phyloP scores from a whole-genome alignment of 495 filamentous ascomycete species.

The Talaromyces ruber region DNA sequence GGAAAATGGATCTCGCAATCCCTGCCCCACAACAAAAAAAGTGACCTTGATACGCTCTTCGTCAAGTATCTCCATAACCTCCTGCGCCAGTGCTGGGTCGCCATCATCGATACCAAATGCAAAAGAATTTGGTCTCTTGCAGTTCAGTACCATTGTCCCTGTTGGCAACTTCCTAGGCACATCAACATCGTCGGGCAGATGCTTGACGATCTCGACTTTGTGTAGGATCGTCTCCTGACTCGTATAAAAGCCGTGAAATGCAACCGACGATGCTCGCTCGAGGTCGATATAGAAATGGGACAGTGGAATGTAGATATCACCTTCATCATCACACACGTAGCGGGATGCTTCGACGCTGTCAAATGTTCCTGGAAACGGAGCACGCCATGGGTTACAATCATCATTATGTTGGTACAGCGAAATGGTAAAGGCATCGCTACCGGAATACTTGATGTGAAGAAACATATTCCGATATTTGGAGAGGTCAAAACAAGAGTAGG shows the following conservation, averaged over 20 bases:
- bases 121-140: constrained; percentile 64
- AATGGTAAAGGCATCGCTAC: constrained; percentile 58
- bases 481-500: constrained; percentile 50
- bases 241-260: constrained; percentile 61
- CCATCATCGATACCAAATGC: constrained; percentile 81
- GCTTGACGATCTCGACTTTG: constrained; percentile 55
- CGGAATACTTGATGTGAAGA: constrained; percentile 64
- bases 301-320: constrained; percentile 68
- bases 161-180: constrained; percentile 55
- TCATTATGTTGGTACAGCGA: constrained; percentile 66
- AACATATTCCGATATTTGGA: constrained; percentile 46
- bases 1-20: constrained; percentile 48
- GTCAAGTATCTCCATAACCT: constrained; percentile 57
- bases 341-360: constrained; percentile 63
- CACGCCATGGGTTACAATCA: constrained; percentile 45
- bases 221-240: constrained; percentile 42
- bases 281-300: constrained; percentile 62
- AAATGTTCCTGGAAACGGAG: constrained; percentile 67
- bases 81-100: constrained; percentile 49
- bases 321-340: constrained; percentile 38
- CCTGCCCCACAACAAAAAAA: constrained; percentile 69
- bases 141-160: constrained; percentile 53
- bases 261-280: constrained; percentile 51
- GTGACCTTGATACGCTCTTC: constrained; percentile 59
- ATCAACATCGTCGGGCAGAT: constrained; percentile 39